These are phyloP conservation scores for Suhomyces kilbournensis DNA, from an alignment of 805 yeast species.

Conservation along the genomic window DNA sequence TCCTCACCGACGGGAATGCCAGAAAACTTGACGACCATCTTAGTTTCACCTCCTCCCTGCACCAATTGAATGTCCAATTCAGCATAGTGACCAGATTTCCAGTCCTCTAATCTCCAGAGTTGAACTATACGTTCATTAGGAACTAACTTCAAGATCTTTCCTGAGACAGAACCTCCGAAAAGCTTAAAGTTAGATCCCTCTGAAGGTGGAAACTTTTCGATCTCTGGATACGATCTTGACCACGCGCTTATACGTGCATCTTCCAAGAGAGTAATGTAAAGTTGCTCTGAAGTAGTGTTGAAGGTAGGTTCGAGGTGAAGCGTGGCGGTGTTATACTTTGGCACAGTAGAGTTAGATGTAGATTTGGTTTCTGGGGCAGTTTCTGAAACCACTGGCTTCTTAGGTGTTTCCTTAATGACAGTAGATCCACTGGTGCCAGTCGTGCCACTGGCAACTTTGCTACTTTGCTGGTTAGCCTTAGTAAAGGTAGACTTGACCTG, in stretches of 20 bases:
- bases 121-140: constrained; percentile 59
- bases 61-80: constrained; percentile 60
- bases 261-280: constrained; percentile 73
- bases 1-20: constrained; percentile 97
- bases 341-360: constrained; percentile 25
- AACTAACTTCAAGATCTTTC: constrained; percentile 61
- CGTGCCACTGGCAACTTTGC: constrained; percentile 20
- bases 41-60: constrained; percentile 84
- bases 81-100: constrained; percentile 87
- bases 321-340: constrained; percentile 78
- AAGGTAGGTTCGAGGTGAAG: constrained; percentile 75
- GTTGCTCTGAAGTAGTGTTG: constrained; percentile 83
- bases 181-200: constrained; percentile 64
- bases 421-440: constrained; percentile 21
- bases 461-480: constrained; percentile 45
- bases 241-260: constrained; percentile 83
- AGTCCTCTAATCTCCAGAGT: constrained; percentile 83
- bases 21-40: constrained; percentile 68
- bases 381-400: background rate
- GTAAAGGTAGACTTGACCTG: constrained; percentile 39
- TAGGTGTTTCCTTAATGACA: constrained; percentile 8
- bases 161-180: constrained; percentile 85
- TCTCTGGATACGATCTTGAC: constrained; percentile 71
- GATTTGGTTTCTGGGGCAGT: constrained; percentile 11
- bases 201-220: constrained; percentile 46